Evolutionary conservation across 352 stramenopile species (phyloP).

Genomic region (Pythium sp.): DNA sequence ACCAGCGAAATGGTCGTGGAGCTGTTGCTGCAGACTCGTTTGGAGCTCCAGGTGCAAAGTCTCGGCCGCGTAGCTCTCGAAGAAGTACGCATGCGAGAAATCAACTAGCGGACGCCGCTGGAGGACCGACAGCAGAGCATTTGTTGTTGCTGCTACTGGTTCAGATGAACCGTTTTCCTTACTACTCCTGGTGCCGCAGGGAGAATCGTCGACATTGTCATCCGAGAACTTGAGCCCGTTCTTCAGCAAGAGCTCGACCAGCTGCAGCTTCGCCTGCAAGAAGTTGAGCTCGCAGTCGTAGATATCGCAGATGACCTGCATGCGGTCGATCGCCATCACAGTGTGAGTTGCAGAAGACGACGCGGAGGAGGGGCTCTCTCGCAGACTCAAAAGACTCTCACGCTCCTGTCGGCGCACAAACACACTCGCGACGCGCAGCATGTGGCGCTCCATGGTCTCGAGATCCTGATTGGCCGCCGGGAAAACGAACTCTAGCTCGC

Average conservation of each 20-base stretch:
- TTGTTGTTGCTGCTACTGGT: neutral
- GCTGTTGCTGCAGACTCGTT: slow-evolving; percentile 27
- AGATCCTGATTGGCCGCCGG: slow-evolving; percentile 35
- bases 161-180: neutral
- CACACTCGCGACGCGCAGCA: slow-evolving; percentile 40
- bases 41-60: slow-evolving; percentile 51
- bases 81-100: slow-evolving; percentile 54
- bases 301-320: slow-evolving; percentile 52
- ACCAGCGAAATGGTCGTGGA: slow-evolving; percentile 25
- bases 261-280: slow-evolving; percentile 37
- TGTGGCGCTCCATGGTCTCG: slow-evolving; percentile 37
- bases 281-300: slow-evolving; percentile 52
- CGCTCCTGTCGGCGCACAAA: slow-evolving; percentile 53
- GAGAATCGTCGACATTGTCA: neutral
- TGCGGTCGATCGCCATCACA: slow-evolving; percentile 39
- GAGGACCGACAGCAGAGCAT: slow-evolving; percentile 23
- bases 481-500: slow-evolving; percentile 37
- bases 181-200: no score
- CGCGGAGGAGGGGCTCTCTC: neutral
- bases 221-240: slow-evolving; percentile 18
- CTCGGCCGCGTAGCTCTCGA: slow-evolving; percentile 51
- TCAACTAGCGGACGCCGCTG: slow-evolving; percentile 40
- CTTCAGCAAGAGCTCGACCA: slow-evolving; percentile 30
- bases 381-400: slow-evolving; percentile 22
- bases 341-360: neutral